Conservation (phyloP, 2,329 filamentous ascomycete species). For the Paraconiothyrium brasiliense region DNA sequence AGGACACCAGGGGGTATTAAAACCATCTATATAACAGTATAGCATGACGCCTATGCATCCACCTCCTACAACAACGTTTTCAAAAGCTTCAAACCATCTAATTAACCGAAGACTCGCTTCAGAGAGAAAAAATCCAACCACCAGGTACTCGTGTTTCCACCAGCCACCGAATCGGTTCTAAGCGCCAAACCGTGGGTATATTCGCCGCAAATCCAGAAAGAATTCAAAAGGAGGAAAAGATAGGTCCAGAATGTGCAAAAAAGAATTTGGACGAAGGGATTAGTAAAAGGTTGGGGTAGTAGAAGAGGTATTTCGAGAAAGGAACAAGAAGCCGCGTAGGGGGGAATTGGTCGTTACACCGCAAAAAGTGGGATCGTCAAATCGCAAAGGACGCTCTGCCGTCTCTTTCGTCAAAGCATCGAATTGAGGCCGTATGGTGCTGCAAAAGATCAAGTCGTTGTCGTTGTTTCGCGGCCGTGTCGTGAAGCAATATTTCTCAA, state of each 20-base stretch:
- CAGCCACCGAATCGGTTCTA: conserved; percentile 1
- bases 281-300: background rate
- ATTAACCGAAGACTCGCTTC: background rate
- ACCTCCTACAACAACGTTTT: background rate
- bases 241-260: background rate
- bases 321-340: background rate
- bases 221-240: background rate
- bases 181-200: conserved; percentile 10
- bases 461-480: conserved; percentile 17
- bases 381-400: background rate
- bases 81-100: background rate
- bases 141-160: background rate
- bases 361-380: background rate
- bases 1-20: background rate
- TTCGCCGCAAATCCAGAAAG: conserved; percentile 5
- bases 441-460: conserved; percentile 8
- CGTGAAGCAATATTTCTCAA: conserved; percentile 22
- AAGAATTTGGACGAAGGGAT: background rate
- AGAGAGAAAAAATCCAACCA: background rate
- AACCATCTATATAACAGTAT: background rate
- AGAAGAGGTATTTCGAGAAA: background rate
- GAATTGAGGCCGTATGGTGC: conserved; percentile 9
- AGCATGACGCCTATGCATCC: background rate
- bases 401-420: conserved; percentile 11
- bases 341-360: background rate